Percentiles rank a stretch among this genome's conserved stretches.
Conservation (phyloP, 2,329 filamentous ascomycete species). For the Fusarium camptoceras region DNA sequence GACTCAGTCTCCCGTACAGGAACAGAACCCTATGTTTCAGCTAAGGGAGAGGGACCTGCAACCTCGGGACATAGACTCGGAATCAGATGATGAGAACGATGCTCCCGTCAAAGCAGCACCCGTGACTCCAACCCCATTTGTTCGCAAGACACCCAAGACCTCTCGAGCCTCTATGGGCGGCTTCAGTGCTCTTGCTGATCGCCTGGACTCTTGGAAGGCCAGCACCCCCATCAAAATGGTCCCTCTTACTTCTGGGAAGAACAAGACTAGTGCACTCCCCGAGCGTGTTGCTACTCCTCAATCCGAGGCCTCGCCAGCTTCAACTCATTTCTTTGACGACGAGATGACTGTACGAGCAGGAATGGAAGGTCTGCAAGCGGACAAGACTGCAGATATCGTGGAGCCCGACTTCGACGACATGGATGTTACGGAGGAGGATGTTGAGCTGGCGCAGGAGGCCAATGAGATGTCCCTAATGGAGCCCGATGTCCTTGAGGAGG, state of each 20-base stretch:
- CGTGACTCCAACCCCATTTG: constrained; percentile 57
- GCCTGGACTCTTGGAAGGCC: constrained; percentile 72
- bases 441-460: constrained; percentile 68
- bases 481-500: constrained; percentile 54
- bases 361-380: constrained; percentile 17
- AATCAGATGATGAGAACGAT: constrained; percentile 65
- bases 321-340: constrained; percentile 70
- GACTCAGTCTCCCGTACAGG: constrained; percentile 27
- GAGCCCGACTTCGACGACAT: constrained; percentile 58
- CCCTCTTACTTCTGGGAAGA: constrained; percentile 43
- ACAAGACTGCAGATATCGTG: constrained; percentile 42
- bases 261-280: constrained; percentile 48
- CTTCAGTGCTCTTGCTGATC: constrained; percentile 72
- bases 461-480: constrained; percentile 70
- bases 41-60: constrained; percentile 63
- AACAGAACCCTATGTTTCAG: constrained; percentile 48
- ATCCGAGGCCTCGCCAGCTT: constrained; percentile 54
- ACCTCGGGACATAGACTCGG: constrained; percentile 59
- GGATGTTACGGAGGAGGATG: constrained; percentile 65
- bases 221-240: constrained; percentile 59
- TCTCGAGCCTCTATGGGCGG: constrained; percentile 56
- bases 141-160: constrained; percentile 41
- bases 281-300: constrained; percentile 31
- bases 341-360: constrained; percentile 61
- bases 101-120: constrained; percentile 50